Evolutionary conservation across 495 filamentous ascomycete genomes (phyloP), one percentile per base, ranked within the genome.

Genomic region (Xylaria telfairii): DNA sequence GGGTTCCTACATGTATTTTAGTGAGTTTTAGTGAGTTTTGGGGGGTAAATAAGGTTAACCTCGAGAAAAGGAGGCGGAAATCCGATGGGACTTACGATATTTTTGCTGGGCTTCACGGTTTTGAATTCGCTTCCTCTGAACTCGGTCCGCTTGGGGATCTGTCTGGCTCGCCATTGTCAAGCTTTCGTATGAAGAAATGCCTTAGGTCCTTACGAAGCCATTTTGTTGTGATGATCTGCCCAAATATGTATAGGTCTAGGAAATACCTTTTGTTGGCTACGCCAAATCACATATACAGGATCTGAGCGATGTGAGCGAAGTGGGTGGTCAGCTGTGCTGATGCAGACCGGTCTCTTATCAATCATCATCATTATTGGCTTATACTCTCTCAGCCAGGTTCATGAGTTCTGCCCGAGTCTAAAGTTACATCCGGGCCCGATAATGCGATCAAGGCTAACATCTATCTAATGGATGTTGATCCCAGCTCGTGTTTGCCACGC

Each of bases 81-180:
- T 7, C 26, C 8, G 21, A 41, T 24, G 32, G 4, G 5, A 10
- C 57, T 61, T 61, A 61, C 57, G 57, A 30, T 61, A 61, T 61
- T 61, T 61, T 41, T 61, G 57, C n/a, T 61, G 57, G 13, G 57
- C 57, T 26, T 61, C 57, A 42, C 57, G 57, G 13, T 61, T 61
- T 41, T 61, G 57, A 26, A 61, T 41, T 24, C 57, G 57, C n/a
- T 61, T 61, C 21, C 57, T 39, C 6, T 61, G 34, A 1, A 41
- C n/a, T 39, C 37, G 57, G 17, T 61, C 57, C 17, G 8, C 57
- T 13, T 61, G 32, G 34, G 28, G 57, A 24, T 61, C 57, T 6
- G 57, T 19, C 15, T 2, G 21, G 37, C 32, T 61, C 19, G 57
- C 57, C 57, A 61, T 61, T 26, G 2, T 61, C 17, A 41, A 42